These are phyloP conservation scores for Blastobotrys terrestris DNA, from an alignment of 805 yeast species.

Conservation along the genomic window DNA sequence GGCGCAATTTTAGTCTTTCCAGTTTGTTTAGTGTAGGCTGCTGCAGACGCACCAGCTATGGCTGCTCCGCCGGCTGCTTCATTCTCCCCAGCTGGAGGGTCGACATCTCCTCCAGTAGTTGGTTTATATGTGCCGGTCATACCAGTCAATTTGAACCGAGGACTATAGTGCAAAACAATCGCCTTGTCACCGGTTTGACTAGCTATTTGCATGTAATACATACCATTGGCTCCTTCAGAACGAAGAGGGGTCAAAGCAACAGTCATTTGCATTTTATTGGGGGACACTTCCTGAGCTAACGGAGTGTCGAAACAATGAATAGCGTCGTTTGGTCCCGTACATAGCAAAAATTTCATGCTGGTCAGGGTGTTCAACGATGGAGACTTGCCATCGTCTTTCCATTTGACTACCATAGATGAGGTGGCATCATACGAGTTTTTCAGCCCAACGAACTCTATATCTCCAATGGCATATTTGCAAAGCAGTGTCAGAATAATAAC, in stretches of 20 bases:
- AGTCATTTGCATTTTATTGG: conserved; percentile 31
- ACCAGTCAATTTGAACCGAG: conserved; percentile 57
- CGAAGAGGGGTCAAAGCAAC: conserved; percentile 37
- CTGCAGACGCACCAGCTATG: conserved; percentile 45
- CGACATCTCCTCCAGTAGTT: conserved; percentile 43
- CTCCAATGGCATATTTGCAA: conserved; percentile 35
- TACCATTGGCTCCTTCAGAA: conserved; percentile 52
- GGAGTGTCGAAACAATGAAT: conserved; percentile 37
- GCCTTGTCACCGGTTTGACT: conserved; percentile 40
- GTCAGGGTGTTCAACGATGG: conserved; percentile 43
- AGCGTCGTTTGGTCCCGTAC: conserved; percentile 58
- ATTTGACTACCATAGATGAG: conserved; percentile 36
- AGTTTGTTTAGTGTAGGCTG: conserved; percentile 73
- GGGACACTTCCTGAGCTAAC: conserved; percentile 22
- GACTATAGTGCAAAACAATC: conserved; percentile 58
- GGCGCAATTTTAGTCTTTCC: conserved; percentile 81
- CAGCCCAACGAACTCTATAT: conserved; percentile 43
- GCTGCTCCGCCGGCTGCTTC: conserved; percentile 37
- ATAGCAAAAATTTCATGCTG: conserved; percentile 48
- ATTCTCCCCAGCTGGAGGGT: conserved; percentile 36
- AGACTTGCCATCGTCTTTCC: conserved; percentile 49
- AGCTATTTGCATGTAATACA: conserved; percentile 65
- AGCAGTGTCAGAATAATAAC: not conserved
- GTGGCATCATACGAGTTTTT: conserved; percentile 17
- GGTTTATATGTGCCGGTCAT: conserved; percentile 54